Evolutionary conservation across 2,329 filamentous ascomycete genomes (phyloP).

Genomic region (Xylaria sp.): DNA sequence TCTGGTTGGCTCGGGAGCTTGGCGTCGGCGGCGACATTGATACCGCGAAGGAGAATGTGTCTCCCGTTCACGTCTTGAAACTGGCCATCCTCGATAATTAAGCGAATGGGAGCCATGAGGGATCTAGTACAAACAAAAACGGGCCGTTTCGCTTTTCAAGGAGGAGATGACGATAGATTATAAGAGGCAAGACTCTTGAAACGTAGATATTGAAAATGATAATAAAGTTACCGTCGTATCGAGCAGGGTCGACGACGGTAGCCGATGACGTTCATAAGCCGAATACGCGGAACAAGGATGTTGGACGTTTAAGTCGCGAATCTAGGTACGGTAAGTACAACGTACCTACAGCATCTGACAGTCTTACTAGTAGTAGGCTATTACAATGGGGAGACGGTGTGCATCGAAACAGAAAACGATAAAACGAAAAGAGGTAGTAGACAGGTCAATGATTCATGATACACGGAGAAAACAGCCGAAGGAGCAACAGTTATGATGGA

Average conservation of each 20-base stretch:
- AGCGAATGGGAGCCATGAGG: conserved; percentile 73
- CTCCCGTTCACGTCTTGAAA: conserved; percentile 84
- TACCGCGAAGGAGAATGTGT: conserved; percentile 87
- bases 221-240: background rate
- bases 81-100: conserved; percentile 82
- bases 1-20: conserved; percentile 86
- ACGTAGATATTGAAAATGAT: background rate
- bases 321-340: background rate
- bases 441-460: no score
- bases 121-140: background rate
- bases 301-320: background rate
- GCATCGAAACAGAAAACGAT: no score
- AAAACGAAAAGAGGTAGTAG: background rate
- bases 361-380: no score
- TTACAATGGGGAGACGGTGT: no score
- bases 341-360: background rate
- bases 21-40: conserved; percentile 90
- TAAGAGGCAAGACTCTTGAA: background rate
- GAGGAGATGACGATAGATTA: background rate
- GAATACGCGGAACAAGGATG: conserved; percentile 2
- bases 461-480: background rate
- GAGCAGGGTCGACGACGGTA: background rate
- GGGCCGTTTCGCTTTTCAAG: background rate
- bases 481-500: background rate
- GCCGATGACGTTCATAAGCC: conserved; percentile 14